Conservation (phyloP, 208 protist genomes). For the Tetramitus jugosus region DNA sequence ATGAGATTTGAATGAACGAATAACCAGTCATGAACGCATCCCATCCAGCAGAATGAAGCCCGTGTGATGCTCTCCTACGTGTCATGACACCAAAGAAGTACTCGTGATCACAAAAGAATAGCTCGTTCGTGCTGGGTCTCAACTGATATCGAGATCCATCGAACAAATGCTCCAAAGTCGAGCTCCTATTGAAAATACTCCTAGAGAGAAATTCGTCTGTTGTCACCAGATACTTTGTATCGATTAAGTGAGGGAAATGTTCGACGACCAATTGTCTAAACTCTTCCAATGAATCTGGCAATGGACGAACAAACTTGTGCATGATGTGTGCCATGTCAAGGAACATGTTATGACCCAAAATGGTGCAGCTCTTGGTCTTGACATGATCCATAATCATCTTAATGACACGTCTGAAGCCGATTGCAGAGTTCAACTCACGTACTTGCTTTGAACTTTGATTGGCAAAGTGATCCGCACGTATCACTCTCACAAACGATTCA, state of each 20-base stretch:
- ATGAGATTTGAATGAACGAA: not conserved
- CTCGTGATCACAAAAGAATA: no score
- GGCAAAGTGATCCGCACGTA: not conserved
- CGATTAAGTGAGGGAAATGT: no score
- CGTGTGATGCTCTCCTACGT: no score
- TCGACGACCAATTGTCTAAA: no score
- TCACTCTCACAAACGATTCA: not conserved
- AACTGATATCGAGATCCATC: no score
- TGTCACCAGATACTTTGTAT: not conserved
- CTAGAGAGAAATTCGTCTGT: not conserved
- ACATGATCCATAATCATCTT: not conserved
- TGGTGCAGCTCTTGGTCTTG: not conserved
- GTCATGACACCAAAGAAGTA: no score
- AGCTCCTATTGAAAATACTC: not conserved
- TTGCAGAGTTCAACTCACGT: no score
- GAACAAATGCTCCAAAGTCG: no score
- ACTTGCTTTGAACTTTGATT: no score
- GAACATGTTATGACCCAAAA: not conserved
- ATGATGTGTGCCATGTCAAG: not conserved
- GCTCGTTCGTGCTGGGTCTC: no score
- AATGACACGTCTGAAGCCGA: not conserved
- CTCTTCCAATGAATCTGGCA: not conserved
- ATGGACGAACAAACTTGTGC: constrained; percentile 5
- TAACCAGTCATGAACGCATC: constrained; percentile 17
- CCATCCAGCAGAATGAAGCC: not conserved